Evolutionary conservation across 108 stramenopile genomes (phyloP).

Genomic region (Stephanodiscus minutulus): DNA sequence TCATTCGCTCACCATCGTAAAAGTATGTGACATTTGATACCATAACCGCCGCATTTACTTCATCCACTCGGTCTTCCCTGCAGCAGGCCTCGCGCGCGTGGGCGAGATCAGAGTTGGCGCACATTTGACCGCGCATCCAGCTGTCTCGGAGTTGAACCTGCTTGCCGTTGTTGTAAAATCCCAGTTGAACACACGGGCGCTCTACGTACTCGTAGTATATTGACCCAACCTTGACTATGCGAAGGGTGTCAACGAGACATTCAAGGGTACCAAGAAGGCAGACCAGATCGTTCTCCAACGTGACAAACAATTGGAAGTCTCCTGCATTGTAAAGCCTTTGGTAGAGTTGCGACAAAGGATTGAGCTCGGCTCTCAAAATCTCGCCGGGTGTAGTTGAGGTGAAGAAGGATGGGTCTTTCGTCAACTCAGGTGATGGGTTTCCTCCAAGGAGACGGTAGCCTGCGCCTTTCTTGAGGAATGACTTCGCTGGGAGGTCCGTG

Average conservation of each 20-base stretch:
- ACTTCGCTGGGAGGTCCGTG: conserved; percentile 51
- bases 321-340: conserved; percentile 35
- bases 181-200: conserved; percentile 57
- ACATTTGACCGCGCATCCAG: conserved; percentile 34
- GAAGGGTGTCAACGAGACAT: conserved; percentile 56
- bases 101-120: conserved; percentile 36
- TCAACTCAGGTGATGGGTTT: conserved; percentile 33
- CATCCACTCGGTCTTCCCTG: conserved; percentile 34
- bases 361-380: conserved; percentile 27
- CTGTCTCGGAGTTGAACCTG: conserved; percentile 33
- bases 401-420: conserved; percentile 35
- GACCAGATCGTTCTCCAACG: conserved; percentile 38
- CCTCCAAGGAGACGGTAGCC: conserved; percentile 59
- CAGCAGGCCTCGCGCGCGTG: conserved; percentile 43
- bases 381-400: conserved; percentile 11
- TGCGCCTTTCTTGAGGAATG: conserved; percentile 65
- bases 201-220: conserved; percentile 61
- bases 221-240: conserved; percentile 49
- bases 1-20: conserved; percentile 57
- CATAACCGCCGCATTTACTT: conserved; percentile 27
- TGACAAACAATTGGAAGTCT: conserved; percentile 26
- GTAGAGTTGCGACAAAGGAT: conserved; percentile 21
- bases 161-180: conserved; percentile 55
- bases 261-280: conserved; percentile 45
- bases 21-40: conserved; percentile 21